Conservation (phyloP, 129 eudicot species). For the Arctium minus region DNA sequence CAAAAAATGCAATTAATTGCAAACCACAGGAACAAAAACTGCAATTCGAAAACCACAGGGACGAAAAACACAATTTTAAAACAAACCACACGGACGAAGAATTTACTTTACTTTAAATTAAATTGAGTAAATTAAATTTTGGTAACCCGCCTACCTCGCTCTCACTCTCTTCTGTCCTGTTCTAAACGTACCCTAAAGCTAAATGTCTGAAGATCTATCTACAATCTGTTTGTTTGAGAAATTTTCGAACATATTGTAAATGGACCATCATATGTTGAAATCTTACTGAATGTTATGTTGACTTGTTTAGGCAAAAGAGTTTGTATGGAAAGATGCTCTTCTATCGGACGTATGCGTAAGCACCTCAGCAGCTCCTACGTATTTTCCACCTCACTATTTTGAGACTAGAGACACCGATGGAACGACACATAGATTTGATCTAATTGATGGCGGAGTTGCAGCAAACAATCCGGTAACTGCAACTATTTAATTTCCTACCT, state of each 20-base stretch:
- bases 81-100: too few relatives aligned
- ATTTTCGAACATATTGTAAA: not conserved
- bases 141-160: not conserved
- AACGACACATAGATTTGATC: conserved; percentile 23
- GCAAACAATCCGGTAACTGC: conserved; percentile 58
- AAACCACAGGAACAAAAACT: too few relatives aligned
- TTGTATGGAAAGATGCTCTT: conserved; percentile 32
- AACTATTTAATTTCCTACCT: not conserved
- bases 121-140: too few relatives aligned
- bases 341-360: conserved; percentile 57
- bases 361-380: conserved; percentile 65
- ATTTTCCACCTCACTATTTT: conserved; percentile 51
- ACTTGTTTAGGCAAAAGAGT: conserved; percentile 36
- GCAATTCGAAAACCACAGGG: too few relatives aligned
- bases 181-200: not conserved
- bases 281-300: not conserved
- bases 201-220: not conserved
- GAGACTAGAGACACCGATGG: conserved; percentile 36
- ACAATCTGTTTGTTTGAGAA: not conserved
- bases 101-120: too few relatives aligned
- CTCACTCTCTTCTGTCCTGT: not conserved
- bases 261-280: not conserved
- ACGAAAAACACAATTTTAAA: too few relatives aligned
- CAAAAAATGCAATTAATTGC: too few relatives aligned
- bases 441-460: conserved; percentile 67